A percentile compares a stretch with the other conserved stretches of the same genome.
These are phyloP conservation scores for Marsdenia floribunda DNA, from an alignment of 257 asterid genomes.

Conservation along the genomic window DNA sequence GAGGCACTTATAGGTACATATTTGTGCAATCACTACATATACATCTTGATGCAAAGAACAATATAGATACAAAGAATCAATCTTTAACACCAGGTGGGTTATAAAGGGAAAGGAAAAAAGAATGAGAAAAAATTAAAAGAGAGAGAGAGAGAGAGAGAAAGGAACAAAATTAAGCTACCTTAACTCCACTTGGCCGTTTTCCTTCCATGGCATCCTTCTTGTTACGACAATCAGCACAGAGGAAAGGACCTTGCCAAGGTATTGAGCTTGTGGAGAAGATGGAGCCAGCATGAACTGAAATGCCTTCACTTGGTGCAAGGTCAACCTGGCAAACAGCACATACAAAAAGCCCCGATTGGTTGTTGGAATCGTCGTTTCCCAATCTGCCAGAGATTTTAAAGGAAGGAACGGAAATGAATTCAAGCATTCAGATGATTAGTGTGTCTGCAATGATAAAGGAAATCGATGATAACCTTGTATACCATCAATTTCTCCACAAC, in stretches of 20 bases:
- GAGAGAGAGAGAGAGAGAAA: neutral
- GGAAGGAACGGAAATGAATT: neutral
- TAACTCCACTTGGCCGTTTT: constrained; percentile 44
- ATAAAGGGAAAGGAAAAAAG: constrained; percentile 9
- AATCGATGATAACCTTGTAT: neutral
- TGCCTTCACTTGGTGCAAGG: constrained; percentile 60
- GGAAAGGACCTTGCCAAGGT: constrained; percentile 93
- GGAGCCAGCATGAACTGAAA: constrained; percentile 78
- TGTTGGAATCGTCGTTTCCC: constrained; percentile 45
- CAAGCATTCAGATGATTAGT: neutral
- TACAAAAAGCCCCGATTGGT: constrained; percentile 41
- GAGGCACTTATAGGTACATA: neutral
- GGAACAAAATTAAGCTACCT: constrained; percentile 20
- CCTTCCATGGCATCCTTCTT: constrained; percentile 92
- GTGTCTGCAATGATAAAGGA: no score
- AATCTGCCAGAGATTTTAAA: constrained; percentile 36
- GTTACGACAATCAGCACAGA: constrained; percentile 59
- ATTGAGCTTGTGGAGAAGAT: constrained; percentile 64
- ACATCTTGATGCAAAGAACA: neutral
- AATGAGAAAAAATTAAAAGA: constrained; percentile 15
- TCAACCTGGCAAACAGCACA: constrained; percentile 68
- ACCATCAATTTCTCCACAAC: neutral
- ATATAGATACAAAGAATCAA: neutral
- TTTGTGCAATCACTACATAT: constrained; percentile 2
- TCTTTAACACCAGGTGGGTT: neutral